Percentiles rank a stretch among this genome's conserved stretches.
Evolutionary conservation across 2,329 filamentous ascomycete species (phyloP).

Genomic region (Trichoderma sp.): DNA sequence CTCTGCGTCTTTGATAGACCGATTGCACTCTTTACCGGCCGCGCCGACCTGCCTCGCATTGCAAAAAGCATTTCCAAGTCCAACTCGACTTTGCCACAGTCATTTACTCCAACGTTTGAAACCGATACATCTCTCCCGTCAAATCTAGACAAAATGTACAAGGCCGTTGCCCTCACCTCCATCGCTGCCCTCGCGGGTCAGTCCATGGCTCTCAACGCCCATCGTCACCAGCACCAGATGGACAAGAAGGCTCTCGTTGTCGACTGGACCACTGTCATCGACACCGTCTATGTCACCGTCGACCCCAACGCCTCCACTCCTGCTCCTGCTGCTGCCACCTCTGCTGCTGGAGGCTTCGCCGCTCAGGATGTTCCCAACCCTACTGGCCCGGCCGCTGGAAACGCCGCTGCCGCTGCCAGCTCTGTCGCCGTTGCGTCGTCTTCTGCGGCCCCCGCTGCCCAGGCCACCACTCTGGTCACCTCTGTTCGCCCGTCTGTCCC

Average conservation of each 20-base stretch:
- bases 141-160: constrained; percentile 44
- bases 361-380: constrained; percentile 16
- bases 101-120: constrained; percentile 20
- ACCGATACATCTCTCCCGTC: constrained; percentile 2
- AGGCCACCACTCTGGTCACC: constrained; percentile 32
- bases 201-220: constrained; percentile 45
- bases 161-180: constrained; percentile 46
- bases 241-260: constrained; percentile 40
- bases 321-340: constrained; percentile 10
- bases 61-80: constrained; percentile 8
- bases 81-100: constrained; percentile 11
- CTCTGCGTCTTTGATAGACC: constrained; percentile 56
- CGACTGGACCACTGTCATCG: constrained; percentile 45
- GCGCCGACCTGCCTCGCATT: constrained; percentile 35
- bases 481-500: constrained; percentile 31
- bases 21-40: constrained; percentile 39
- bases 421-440: constrained; percentile 17
- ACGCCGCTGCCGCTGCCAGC: not conserved
- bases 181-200: constrained; percentile 48
- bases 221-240: constrained; percentile 44
- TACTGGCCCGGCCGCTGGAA: not conserved
- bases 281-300: constrained; percentile 44
- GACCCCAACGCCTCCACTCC: constrained; percentile 26
- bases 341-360: constrained; percentile 19
- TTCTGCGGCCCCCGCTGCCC: constrained; percentile 22